Evolutionary conservation across 495 filamentous ascomycete genomes (phyloP).

Genomic region (Neurospora africana): DNA sequence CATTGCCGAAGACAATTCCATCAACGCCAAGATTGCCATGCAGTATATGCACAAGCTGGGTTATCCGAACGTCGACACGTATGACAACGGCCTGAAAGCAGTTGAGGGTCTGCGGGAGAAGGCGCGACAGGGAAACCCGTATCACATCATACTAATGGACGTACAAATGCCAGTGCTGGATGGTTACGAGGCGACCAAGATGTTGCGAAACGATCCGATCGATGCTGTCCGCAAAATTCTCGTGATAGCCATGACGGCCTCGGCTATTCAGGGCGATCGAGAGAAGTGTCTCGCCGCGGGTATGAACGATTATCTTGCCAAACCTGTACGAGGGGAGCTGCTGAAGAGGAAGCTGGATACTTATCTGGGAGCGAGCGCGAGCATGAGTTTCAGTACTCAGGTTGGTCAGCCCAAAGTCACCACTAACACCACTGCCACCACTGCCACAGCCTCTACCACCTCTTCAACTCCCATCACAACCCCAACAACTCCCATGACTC

Average conservation of each 20-base stretch:
- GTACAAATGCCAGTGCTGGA: constrained; percentile 91
- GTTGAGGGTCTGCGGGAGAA: constrained; percentile 72
- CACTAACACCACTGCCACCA: background rate
- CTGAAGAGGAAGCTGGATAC: constrained; percentile 66
- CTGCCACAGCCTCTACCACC: background rate
- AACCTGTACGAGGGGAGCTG: constrained; percentile 68
- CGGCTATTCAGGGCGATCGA: constrained; percentile 80
- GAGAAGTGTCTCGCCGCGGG: constrained; percentile 87
- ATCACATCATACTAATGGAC: constrained; percentile 83
- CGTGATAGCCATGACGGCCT: constrained; percentile 89
- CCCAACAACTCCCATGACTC: constrained; percentile 7
- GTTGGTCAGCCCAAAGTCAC: background rate
- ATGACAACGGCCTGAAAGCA: constrained; percentile 73
- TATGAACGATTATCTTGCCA: constrained; percentile 94
- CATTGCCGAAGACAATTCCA: constrained; percentile 85
- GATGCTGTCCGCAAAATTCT: constrained; percentile 64
- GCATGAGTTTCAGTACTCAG: constrained; percentile 9
- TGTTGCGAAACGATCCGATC: constrained; percentile 63
- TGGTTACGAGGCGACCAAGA: constrained; percentile 83
- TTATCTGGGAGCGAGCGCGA: constrained; percentile 32
- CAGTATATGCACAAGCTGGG: constrained; percentile 79
- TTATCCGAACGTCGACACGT: constrained; percentile 67
- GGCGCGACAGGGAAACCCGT: constrained; percentile 56
- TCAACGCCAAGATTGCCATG: constrained; percentile 86
- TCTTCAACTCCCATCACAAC: constrained; percentile 3